Conservation (phyloP, 495 filamentous ascomycete species). For the Aspergillus panamensis region DNA sequence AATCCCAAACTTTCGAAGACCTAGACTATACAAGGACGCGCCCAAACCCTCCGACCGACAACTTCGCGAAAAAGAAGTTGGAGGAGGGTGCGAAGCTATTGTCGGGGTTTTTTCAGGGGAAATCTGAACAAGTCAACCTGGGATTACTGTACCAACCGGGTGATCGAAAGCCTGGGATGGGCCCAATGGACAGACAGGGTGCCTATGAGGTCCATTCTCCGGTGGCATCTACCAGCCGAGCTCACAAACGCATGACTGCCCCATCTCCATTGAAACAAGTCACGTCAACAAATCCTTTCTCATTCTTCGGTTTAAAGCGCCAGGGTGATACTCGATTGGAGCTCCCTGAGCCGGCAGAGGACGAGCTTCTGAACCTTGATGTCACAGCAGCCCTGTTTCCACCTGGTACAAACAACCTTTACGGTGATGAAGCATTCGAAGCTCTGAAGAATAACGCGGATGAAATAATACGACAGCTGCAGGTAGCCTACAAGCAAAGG, state of each 20-base stretch:
- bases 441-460: constrained; percentile 66
- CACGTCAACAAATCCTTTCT: constrained; percentile 34
- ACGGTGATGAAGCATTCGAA: constrained; percentile 66
- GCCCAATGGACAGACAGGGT: constrained; percentile 23
- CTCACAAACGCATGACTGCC: constrained; percentile 38
- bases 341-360: constrained; percentile 42
- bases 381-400: constrained; percentile 63
- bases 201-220: constrained; percentile 16
- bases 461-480: constrained; percentile 59
- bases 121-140: constrained; percentile 46
- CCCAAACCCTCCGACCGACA: constrained; percentile 28
- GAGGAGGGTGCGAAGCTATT: constrained; percentile 42
- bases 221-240: constrained; percentile 21
- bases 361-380: constrained; percentile 64
- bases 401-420: constrained; percentile 45
- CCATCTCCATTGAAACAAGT: constrained; percentile 33
- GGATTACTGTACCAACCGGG: constrained; percentile 27
- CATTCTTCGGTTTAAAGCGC: constrained; percentile 38
- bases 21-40: constrained; percentile 17
- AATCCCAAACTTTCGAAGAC: constrained; percentile 27
- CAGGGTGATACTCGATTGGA: constrained; percentile 25
- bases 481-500: constrained; percentile 66
- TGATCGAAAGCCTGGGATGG: constrained; percentile 18
- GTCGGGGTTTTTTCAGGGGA: constrained; percentile 52
- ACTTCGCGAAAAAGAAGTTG: constrained; percentile 39